Evolutionary conservation across 2,329 filamentous ascomycete genomes (phyloP), one percentile per base, ranked within the genome.

Genomic region (Monosporascus sp.): DNA sequence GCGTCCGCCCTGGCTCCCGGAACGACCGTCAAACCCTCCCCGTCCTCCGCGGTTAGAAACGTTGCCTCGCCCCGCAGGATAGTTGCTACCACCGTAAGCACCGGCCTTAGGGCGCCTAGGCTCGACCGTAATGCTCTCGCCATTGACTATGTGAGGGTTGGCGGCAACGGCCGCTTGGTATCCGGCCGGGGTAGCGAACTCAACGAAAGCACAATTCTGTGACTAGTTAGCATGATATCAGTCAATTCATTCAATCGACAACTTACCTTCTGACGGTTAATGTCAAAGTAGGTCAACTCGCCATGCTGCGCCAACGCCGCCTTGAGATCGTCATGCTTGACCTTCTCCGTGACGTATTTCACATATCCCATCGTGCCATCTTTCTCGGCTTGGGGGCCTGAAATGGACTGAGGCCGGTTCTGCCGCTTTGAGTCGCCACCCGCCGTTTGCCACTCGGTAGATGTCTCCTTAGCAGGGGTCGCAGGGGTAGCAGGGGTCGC

Each of bases 151-250:
- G 74, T 96, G 91, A 37, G 93, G 93, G 75, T 95, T 97, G 62
- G 87, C 88, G 56, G 82, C 82, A 38, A 90, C 80, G 44, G 94
- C 94, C 58, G 89, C 87, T 70, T 90, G 82, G 74, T 96, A 97
- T 47, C 85, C 91, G 52, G 91, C 85, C 22, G 84, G 69, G 47
- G 87, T 88, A 67, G 86, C 88, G 72, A 94, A 99, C 71, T 99
- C 94, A 55, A 97, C 90, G 68, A 97, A 97, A 26, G 94, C 94
- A 67, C 91, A 97, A 80, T 94, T 97, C 93, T 96, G 68, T 24
- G 22, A 27, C 41, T 31, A 52, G 54, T 70, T 60, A 70, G 66
- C 31, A 8, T 48, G 50, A 43, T 49, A 19, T 59, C 58, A 60
- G 56, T 60, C 53, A 31, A 27, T 26, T 35, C 17, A 54, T 41